Percentiles rank a stretch among this genome's conserved stretches.
phyloP scores from a whole-genome alignment of 1,284 basidiomycete species.

The Golubevia pallescens region DNA sequence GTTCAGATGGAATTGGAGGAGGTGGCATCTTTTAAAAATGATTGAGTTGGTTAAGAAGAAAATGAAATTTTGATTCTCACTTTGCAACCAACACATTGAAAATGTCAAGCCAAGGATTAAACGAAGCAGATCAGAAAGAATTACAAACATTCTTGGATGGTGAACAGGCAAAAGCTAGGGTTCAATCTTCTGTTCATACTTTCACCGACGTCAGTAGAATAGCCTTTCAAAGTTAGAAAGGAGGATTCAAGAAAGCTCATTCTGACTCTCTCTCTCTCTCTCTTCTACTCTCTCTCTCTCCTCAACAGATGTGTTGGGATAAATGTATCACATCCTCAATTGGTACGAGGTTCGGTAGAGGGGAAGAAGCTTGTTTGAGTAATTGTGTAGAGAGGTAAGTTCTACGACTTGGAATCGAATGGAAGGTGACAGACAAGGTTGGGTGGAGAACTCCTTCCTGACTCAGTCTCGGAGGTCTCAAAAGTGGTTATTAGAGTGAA shows the following conservation, averaged over 20 bases:
- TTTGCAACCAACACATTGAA: neutral
- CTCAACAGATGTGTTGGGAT: conserved; percentile 45
- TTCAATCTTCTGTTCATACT: conserved; percentile 53
- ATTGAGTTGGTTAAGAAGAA: too few relatives aligned
- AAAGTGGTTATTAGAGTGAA: neutral
- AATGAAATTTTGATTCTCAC: too few relatives aligned
- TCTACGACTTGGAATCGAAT: neutral
- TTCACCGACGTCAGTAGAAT: conserved; percentile 40
- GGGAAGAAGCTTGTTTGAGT: conserved; percentile 58
- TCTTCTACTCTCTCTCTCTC: neutral
- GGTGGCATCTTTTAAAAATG: too few relatives aligned
- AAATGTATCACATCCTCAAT: conserved; percentile 58
- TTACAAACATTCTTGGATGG: conserved; percentile 55
- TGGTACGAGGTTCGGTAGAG: conserved; percentile 51
- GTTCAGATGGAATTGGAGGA: too few relatives aligned
- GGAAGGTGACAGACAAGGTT: too few relatives aligned
- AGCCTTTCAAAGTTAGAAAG: neutral
- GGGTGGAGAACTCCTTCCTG: neutral
- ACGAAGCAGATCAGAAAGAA: conserved; percentile 52
- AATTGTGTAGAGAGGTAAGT: conserved; percentile 61
- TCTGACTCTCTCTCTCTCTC: conserved; percentile 3
- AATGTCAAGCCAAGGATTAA: conserved; percentile 23
- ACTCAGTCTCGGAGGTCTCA: neutral
- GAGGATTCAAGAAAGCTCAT: conserved; percentile 2
- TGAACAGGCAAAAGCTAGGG: conserved; percentile 58